Base-by-base conservation (phyloP, 805 yeast genomes). In the Ogataea salicorniae region DNA sequence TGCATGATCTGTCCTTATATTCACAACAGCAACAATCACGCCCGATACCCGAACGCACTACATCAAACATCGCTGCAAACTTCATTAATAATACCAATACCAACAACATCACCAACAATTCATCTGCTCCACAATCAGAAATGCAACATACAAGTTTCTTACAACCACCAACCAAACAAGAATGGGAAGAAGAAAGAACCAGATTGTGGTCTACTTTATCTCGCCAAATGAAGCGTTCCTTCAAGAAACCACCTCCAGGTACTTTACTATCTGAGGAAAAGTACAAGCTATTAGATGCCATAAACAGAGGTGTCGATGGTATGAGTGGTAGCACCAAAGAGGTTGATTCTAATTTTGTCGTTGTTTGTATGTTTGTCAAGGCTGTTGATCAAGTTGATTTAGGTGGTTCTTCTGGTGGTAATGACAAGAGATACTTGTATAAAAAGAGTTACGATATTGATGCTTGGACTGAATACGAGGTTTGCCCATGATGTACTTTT, bases 241-340 rank as follows among this genome's bases (percentile, higher is more conserved):
- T 84, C 66, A 76, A 85, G 46, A 83, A 81, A 54, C 96, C 96
- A 0, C 66, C 74, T 1, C 95, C 95, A 2, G 84, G 84, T n/a
- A 68, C 80, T 1, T 66, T 69, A 20, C 59, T 88, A 60, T 76
- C 78, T 11, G 71, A 71, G 7, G 82, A 79, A 38, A 79, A 78
- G 47, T 71, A 72, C 35, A 79, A 78, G 54, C 62, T 72, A 47
- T 66, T 88, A 39, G 95, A 88, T 64, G 78, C 86, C 45, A 83
- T 88, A 41, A 73, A 77, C 42, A 74, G 95, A 55, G 92, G 95
- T 13, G 95, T 88, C 16, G 95, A 88, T 65, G 95, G 95, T 7
- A 81, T 78, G 31, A 79, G 78, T 26, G 81, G 84, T 0, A 39
- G 26, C 26, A 23, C 34, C 79, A 77, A 14, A 36, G 39, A 16